These are phyloP conservation scores for Solanum gandarillasii DNA, from an alignment of 257 asterid genomes.

Conservation along the genomic window DNA sequence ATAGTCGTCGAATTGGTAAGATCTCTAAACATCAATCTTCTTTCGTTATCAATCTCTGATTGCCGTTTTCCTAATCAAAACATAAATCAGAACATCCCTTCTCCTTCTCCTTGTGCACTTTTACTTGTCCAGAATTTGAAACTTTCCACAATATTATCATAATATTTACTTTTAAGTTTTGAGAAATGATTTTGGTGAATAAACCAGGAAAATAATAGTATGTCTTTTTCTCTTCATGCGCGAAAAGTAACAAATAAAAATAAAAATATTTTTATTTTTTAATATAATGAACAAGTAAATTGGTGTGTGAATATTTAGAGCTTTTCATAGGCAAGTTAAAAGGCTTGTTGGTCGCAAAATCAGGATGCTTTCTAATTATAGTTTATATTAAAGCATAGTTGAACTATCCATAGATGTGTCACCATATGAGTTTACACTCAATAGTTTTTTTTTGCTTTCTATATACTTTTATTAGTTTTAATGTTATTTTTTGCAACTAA, in stretches of 20 bases:
- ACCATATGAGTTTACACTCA: neutral
- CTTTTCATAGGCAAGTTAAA: neutral
- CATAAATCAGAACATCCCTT: neutral
- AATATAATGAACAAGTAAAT: neutral
- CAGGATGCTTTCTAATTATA: neutral
- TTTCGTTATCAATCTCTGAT: neutral
- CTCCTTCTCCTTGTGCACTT: neutral
- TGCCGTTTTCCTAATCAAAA: neutral
- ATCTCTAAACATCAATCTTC: neutral
- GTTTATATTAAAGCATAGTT: neutral
- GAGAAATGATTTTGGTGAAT: neutral
- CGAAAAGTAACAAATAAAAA: too few relatives aligned
- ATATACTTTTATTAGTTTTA: neutral
- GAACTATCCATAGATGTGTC: neutral
- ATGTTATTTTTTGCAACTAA: neutral
- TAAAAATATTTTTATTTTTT: too few relatives aligned
- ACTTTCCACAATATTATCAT: neutral
- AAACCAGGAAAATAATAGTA: neutral
- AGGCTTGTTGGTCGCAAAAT: neutral
- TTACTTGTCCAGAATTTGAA: too few relatives aligned
- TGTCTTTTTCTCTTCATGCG: too few relatives aligned
- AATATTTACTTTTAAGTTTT: too few relatives aligned
- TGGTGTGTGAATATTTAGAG: neutral
- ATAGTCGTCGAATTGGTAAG: constrained; percentile 15
- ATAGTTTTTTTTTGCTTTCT: neutral